Evolutionary conservation across 768 basidiomycete genomes (phyloP).

Genomic region (Auriculariales sp.): DNA sequence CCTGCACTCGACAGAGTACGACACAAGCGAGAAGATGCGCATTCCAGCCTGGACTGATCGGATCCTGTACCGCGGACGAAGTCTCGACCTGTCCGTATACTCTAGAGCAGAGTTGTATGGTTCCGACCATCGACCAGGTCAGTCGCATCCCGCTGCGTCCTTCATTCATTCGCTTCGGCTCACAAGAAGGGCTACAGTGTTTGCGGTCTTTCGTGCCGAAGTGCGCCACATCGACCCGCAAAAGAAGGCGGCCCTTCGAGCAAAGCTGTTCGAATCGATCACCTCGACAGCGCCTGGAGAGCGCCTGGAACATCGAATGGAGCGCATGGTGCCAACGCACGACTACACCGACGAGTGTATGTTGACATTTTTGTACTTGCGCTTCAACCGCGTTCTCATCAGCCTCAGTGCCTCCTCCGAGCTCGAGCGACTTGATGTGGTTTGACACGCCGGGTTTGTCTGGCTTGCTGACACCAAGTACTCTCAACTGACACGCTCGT

Average conservation of each 20-base stretch:
- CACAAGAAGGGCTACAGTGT: slow-evolving; percentile 37
- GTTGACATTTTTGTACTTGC: background rate
- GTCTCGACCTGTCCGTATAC: slow-evolving; percentile 64
- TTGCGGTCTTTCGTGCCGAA: slow-evolving; percentile 63
- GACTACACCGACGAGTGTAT: slow-evolving; percentile 11
- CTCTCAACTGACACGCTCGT: background rate
- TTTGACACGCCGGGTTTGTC: slow-evolving; percentile 57
- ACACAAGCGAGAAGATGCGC: slow-evolving; percentile 90
- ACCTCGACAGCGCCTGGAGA: slow-evolving; percentile 49
- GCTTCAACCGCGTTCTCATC: background rate
- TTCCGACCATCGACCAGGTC: slow-evolving; percentile 95
- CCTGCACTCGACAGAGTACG: slow-evolving; percentile 70
- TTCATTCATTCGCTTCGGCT: background rate
- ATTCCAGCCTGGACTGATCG: slow-evolving; percentile 99
- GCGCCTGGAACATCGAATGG: slow-evolving; percentile 57
- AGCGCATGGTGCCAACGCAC: slow-evolving; percentile 34
- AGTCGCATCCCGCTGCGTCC: no score
- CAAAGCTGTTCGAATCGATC: slow-evolving; percentile 50
- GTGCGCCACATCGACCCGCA: slow-evolving; percentile 65
- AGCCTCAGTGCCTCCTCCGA: slow-evolving; percentile 65
- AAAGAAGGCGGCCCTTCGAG: slow-evolving; percentile 58
- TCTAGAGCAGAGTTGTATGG: slow-evolving; percentile 70
- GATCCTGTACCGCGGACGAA: slow-evolving; percentile 67
- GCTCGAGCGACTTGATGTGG: slow-evolving; percentile 63
- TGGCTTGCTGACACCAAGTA: slow-evolving; percentile 2